These are phyloP conservation scores for Ascodesmis nigricans DNA, from an alignment of 495 filamentous ascomycete genomes.

Conservation along the genomic window DNA sequence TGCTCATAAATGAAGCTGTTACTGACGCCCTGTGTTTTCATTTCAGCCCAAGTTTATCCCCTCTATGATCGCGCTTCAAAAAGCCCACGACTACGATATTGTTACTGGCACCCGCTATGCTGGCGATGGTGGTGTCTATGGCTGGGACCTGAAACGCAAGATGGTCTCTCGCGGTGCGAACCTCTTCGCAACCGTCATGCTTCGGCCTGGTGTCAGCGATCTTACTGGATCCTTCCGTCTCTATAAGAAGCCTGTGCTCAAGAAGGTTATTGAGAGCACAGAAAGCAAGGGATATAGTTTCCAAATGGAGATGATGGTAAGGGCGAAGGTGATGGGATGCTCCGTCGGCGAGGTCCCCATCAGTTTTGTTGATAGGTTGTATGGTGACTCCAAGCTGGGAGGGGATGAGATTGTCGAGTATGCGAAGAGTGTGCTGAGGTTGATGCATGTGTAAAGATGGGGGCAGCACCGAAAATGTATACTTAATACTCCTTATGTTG, in stretches of 20 bases:
- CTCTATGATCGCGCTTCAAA: conserved; percentile 21
- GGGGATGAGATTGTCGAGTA: conserved; percentile 93
- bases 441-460: no score
- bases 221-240: conserved; percentile 83
- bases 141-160: conserved; percentile 95
- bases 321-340: conserved; percentile 81
- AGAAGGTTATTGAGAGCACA: conserved; percentile 73
- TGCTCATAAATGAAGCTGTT: not conserved
- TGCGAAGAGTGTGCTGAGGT: conserved; percentile 59
- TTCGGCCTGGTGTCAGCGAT: conserved; percentile 89
- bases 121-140: conserved; percentile 75
- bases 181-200: conserved; percentile 80
- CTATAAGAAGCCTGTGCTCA: conserved; percentile 75
- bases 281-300: conserved; percentile 93
- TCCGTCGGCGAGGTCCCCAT: conserved; percentile 86
- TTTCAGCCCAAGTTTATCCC: conserved; percentile 22
- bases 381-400: conserved; percentile 86
- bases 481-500: no score
- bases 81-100: conserved; percentile 57
- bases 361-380: conserved; percentile 82
- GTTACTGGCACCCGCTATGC: conserved; percentile 91
- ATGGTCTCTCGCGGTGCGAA: conserved; percentile 80
- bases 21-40: not conserved
- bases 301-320: conserved; percentile 88
- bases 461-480: no score